A percentile compares a stretch with the other conserved stretches of the same genome.
phyloP scores from a whole-genome alignment of 2,329 filamentous ascomycete species.

The Colletotrichum chlorophyti region DNA sequence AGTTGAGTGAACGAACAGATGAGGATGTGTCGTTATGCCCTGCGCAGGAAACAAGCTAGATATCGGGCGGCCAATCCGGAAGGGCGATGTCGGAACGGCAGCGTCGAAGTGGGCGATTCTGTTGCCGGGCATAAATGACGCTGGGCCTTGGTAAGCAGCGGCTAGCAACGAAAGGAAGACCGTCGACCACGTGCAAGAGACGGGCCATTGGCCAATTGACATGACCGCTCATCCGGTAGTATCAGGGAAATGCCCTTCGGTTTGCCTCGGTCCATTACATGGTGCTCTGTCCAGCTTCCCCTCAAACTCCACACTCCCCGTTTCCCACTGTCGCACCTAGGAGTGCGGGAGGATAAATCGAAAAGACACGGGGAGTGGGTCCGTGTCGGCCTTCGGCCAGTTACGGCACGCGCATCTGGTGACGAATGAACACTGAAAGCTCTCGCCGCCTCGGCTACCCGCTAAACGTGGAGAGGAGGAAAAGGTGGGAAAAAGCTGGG shows the following conservation, averaged over 20 bases:
- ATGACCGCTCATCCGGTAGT: slow-evolving; percentile 12
- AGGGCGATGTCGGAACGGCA: too few species aligned
- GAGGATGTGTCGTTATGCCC: too few species aligned
- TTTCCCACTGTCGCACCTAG: too few species aligned
- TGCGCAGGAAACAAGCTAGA: too few species aligned
- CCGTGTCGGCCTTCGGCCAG: not conserved
- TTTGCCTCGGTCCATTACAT: slow-evolving; percentile 30
- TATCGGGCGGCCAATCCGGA: too few species aligned
- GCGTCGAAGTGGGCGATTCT: not conserved
- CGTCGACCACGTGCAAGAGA: not conserved
- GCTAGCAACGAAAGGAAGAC: not conserved
- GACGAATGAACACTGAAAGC: not conserved
- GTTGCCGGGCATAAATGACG: slow-evolving; percentile 9
- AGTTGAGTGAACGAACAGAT: too few species aligned
- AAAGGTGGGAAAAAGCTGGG: slow-evolving; percentile 21
- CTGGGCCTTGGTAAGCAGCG: slow-evolving; percentile 24
- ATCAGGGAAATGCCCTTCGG: slow-evolving; percentile 10
- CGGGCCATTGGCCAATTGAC: slow-evolving; percentile 27
- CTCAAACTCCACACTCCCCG: slow-evolving; percentile 7
- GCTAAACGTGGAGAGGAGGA: slow-evolving; percentile 25
- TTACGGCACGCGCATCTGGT: slow-evolving; percentile 3
- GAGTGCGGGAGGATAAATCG: not conserved
- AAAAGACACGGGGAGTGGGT: not conserved
- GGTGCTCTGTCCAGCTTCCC: too few species aligned
- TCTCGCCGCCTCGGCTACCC: not conserved